Evolutionary conservation across 169 alveolate genomes (phyloP).

Genomic region (Plasmodium vinckei): DNA sequence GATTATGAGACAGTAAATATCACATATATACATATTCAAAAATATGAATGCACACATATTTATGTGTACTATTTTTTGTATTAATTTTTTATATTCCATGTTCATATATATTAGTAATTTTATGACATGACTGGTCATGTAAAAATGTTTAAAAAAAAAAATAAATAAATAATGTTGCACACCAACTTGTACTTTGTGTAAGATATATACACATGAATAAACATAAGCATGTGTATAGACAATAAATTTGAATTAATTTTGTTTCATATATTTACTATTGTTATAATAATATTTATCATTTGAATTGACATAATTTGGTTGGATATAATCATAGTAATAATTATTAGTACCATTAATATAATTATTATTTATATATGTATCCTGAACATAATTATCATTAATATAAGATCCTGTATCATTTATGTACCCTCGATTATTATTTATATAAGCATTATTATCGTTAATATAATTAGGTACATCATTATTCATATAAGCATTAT

Average conservation of each 20-base stretch:
- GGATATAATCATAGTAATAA: constrained; percentile 47
- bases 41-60: neutral
- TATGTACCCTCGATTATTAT: constrained; percentile 4
- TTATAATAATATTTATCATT: constrained; percentile 37
- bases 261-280: constrained; percentile 28
- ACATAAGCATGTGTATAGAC: neutral
- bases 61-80: neutral
- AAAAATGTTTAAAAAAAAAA: neutral
- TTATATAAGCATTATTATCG: constrained; percentile 16
- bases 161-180: neutral
- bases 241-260: neutral
- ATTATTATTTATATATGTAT: constrained; percentile 17
- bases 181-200: neutral
- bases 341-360: constrained; percentile 53
- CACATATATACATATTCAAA: neutral
- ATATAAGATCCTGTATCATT: constrained; percentile 10
- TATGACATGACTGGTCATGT: neutral
- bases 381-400: constrained; percentile 26
- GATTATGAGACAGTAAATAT: neutral
- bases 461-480: neutral
- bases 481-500: constrained; percentile 17
- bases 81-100: too few relatives aligned
- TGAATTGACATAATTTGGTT: constrained; percentile 14
- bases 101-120: too few relatives aligned
- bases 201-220: neutral